A percentile compares a stretch with the other conserved stretches of the same genome.
Evolutionary conservation across 2,329 filamentous ascomycete genomes (phyloP).

Genomic region (Venturia effusa): DNA sequence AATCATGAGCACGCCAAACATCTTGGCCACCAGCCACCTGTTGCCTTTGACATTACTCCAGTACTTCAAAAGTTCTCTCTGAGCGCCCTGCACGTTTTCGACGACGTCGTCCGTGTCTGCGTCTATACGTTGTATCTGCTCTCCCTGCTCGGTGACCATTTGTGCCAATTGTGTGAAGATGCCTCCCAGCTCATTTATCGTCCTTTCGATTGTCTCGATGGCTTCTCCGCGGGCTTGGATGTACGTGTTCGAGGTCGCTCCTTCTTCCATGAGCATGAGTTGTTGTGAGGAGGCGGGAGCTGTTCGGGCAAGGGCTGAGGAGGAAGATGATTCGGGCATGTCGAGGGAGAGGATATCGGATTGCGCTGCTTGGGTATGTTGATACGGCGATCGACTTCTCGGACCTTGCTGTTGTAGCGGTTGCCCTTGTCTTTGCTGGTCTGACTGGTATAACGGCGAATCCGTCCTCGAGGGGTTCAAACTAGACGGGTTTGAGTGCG

Average conservation of each 20-base stretch:
- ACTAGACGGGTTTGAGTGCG: constrained; percentile 49
- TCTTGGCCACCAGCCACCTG: constrained; percentile 79
- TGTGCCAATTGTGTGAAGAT: constrained; percentile 91
- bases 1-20: constrained; percentile 88
- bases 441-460: constrained; percentile 77
- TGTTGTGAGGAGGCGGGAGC: constrained; percentile 67
- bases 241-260: constrained; percentile 41
- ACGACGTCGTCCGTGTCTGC: constrained; percentile 97
- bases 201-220: constrained; percentile 93
- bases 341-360: constrained; percentile 73
- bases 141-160: constrained; percentile 95
- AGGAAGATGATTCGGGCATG: constrained; percentile 39
- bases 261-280: constrained; percentile 79
- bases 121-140: constrained; percentile 95
- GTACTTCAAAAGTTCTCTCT: constrained; percentile 91
- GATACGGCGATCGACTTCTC: constrained; percentile 23
- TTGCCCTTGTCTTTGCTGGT: constrained; percentile 55
- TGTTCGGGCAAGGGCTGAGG: constrained; percentile 30
- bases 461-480: constrained; percentile 56
- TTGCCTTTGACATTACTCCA: constrained; percentile 92
- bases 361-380: constrained; percentile 33
- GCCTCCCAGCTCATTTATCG: constrained; percentile 80
- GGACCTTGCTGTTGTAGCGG: constrained; percentile 35
- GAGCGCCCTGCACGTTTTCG: constrained; percentile 94
- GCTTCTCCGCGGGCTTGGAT: constrained; percentile 90